Conservation (phyloP, 768 basidiomycete species). For the Butyriboletus loyo region DNA sequence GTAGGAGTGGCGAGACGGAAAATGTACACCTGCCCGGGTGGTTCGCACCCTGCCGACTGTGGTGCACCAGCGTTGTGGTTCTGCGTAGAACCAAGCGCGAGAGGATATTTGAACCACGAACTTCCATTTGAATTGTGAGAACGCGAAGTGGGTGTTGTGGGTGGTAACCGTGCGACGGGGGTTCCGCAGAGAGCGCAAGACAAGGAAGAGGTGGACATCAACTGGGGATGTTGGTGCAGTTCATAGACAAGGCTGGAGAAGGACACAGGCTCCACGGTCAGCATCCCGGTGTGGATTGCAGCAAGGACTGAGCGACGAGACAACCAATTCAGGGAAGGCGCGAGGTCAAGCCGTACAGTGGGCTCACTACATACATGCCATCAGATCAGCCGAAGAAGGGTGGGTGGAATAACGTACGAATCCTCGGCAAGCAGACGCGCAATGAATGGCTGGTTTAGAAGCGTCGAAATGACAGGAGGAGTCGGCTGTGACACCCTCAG, state of each 20-base stretch:
- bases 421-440: conserved; percentile 76
- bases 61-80: conserved; percentile 21
- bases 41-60: conserved; percentile 28
- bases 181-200: conserved; percentile 75
- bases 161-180: conserved; percentile 50
- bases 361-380: conserved; percentile 58
- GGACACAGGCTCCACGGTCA: conserved; percentile 84
- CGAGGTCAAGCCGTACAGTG: conserved; percentile 87
- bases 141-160: conserved; percentile 25
- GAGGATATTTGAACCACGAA: conserved; percentile 56
- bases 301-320: conserved; percentile 77
- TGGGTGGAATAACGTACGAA: conserved; percentile 55
- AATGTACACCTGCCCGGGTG: conserved; percentile 55
- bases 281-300: conserved; percentile 84
- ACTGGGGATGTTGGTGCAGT: conserved; percentile 43
- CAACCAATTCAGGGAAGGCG: conserved; percentile 93
- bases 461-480: conserved; percentile 66
- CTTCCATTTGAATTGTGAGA: conserved; percentile 47
- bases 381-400: conserved; percentile 11
- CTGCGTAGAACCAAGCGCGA: conserved; percentile 33
- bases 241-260: conserved; percentile 59
- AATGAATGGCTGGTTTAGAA: conserved; percentile 78
- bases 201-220: conserved; percentile 43
- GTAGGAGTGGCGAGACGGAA: conserved; percentile 54
- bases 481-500: conserved; percentile 57